phyloP scores from a whole-genome alignment of 78 protist genomes.

The Dictyostelium citrinum region DNA sequence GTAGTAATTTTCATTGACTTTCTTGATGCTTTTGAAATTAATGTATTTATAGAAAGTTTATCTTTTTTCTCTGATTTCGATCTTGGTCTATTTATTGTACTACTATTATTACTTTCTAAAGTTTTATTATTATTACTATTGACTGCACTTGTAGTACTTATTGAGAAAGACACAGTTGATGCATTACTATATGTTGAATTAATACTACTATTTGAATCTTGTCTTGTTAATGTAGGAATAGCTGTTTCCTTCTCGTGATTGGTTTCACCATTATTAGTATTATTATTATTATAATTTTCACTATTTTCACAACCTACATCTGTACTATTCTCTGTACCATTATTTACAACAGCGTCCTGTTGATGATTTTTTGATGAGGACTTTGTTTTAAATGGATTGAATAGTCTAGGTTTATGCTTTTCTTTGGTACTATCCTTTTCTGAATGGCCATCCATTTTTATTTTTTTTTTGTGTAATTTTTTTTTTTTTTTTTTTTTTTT shows the following conservation, averaged over 20 bases:
- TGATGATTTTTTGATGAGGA: neutral
- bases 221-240: neutral
- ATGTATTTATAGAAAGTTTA: slow-evolving; percentile 1
- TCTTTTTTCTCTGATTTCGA: slow-evolving; percentile 36
- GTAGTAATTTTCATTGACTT: neutral
- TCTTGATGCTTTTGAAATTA: slow-evolving; percentile 1
- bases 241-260: neutral
- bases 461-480: too few relatives aligned
- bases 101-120: neutral
- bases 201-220: slow-evolving; percentile 6
- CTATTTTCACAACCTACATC: neutral
- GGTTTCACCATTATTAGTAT: neutral
- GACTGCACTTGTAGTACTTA: too few relatives aligned
- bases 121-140: neutral
- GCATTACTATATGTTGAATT: neutral
- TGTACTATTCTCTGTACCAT: neutral
- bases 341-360: neutral
- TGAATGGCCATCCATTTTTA: neutral
- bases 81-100: neutral
- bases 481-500: neutral
- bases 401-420: neutral
- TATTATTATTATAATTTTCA: neutral
- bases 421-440: neutral
- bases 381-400: neutral
- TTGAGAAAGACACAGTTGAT: neutral